Evolutionary conservation across 2,329 filamentous ascomycete genomes (phyloP), one percentile per base, ranked within the genome.

Genomic region (Penicillium occitanis): DNA sequence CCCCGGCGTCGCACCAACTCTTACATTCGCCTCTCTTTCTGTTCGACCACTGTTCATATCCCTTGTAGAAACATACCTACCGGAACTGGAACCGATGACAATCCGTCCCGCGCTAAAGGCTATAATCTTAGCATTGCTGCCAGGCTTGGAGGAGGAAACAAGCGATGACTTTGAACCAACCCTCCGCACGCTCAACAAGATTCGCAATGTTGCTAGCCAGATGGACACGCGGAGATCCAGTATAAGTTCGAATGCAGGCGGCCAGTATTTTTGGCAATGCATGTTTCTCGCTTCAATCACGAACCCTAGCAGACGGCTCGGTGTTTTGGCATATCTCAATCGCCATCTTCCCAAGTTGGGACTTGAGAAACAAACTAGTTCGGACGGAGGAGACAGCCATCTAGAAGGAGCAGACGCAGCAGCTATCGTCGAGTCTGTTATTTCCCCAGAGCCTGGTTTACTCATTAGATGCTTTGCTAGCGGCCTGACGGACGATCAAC

Each of bases 231-330:
- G 76, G 44, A 71, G 84, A 67, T 80, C 85, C 14, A 69, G 80
- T 78, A 63, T 83, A 83, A 69, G 86, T 79, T 37, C 78, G 76
- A 64, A 83, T 78, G 84, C 84, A 8, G 88, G 88, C 10, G 91
- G 93, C 70, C 91, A 91, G 69, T 97, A 95, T 77, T 99, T 98
- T 77, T 99, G 95, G 95, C 95, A 99, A 80, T 97, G 93, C 76
- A 90, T 99, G 74, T 98, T 99, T 73, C 82, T 99, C 19, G 92
- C 94, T 10, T 90, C 92, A 19, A 95, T 99, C 67, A 97, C 95
- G 0, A 94, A 93, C 73, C 87, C 92, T 50, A 93, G 89, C 68
- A 86, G 94, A 68, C 88, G 95, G 64, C 88, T 91, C 69, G 95
- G 95, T 30, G 93, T 93, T 46, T 83, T 99, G 66, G 93, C 93